Conservation (phyloP, 371 early-diverging fungal species). For the Mucor saturninus region DNA sequence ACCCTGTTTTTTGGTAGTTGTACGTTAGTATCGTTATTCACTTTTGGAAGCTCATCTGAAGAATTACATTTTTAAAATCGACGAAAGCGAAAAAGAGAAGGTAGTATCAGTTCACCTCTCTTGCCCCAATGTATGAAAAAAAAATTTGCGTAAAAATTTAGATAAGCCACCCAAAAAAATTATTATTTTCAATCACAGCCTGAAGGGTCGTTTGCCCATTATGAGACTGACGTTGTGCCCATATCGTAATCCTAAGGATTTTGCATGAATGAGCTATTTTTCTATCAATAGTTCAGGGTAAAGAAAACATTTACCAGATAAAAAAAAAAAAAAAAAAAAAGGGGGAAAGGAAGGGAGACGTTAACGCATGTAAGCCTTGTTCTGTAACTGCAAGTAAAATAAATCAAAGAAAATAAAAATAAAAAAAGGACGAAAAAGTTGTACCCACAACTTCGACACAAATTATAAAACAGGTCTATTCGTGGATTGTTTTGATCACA, state of each 20-base stretch:
- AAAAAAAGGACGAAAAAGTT: background rate
- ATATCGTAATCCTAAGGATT: too few species aligned
- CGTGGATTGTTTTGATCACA: background rate
- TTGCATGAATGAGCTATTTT: too few species aligned
- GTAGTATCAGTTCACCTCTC: conserved; percentile 2
- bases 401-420: too few species aligned
- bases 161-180: conserved; percentile 10
- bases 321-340: too few species aligned
- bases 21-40: background rate
- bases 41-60: background rate
- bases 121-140: conserved; percentile 3
- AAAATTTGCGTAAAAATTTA: conserved; percentile 6
- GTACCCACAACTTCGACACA: background rate
- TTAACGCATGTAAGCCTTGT: too few species aligned
- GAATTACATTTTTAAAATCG: conserved; percentile 19
- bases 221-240: too few species aligned
- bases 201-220: too few species aligned
- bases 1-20: conserved; percentile 59
- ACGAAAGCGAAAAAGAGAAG: conserved; percentile 21
- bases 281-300: too few species aligned
- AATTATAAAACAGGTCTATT: background rate
- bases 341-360: too few species aligned
- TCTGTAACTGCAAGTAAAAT: too few species aligned
- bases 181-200: too few species aligned
- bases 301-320: too few species aligned